phyloP scores from a whole-genome alignment of 306 rosid species.

The Mucuna pruriens region DNA sequence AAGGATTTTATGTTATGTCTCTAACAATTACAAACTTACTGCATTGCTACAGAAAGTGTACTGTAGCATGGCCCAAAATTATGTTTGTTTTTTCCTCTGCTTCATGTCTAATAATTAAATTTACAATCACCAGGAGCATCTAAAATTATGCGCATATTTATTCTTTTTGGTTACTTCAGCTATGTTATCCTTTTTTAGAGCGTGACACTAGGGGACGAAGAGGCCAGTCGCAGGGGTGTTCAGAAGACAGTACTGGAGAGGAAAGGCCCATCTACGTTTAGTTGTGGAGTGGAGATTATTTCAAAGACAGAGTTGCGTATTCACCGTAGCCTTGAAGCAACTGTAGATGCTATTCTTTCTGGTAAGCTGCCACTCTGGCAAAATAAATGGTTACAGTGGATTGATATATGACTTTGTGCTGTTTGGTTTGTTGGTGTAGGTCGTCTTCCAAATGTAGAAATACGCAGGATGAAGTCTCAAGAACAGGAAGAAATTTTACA shows the following conservation, averaged over 20 bases:
- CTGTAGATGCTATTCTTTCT: slow-evolving; percentile 87
- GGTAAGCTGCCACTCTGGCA: slow-evolving; percentile 47
- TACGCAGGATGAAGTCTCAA: slow-evolving; percentile 71
- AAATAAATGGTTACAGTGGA: slow-evolving; percentile 20
- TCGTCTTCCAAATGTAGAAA: slow-evolving; percentile 75
- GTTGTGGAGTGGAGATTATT: slow-evolving; percentile 86
- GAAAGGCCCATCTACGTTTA: slow-evolving; percentile 93
- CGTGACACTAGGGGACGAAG: slow-evolving; percentile 96
- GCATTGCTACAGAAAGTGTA: background rate
- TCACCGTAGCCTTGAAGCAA: slow-evolving; percentile 84
- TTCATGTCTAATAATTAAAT: background rate
- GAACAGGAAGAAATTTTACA: slow-evolving; percentile 50
- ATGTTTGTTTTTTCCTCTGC: background rate
- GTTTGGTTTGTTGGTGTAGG: slow-evolving; percentile 58
- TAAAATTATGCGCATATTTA: slow-evolving; percentile 27
- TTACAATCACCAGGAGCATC: background rate
- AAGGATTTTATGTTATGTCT: background rate
- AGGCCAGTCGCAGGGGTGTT: slow-evolving; percentile 91
- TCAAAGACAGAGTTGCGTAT: slow-evolving; percentile 88
- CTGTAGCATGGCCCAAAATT: background rate
- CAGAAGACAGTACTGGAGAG: slow-evolving; percentile 96
- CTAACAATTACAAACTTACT: background rate
- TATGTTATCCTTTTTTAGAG: slow-evolving; percentile 62
- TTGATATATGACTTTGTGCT: slow-evolving; percentile 21
- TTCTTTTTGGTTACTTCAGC: slow-evolving; percentile 35